phyloP scores from a whole-genome alignment of 148 eudicot species.

The Camellia lanceoleosa region DNA sequence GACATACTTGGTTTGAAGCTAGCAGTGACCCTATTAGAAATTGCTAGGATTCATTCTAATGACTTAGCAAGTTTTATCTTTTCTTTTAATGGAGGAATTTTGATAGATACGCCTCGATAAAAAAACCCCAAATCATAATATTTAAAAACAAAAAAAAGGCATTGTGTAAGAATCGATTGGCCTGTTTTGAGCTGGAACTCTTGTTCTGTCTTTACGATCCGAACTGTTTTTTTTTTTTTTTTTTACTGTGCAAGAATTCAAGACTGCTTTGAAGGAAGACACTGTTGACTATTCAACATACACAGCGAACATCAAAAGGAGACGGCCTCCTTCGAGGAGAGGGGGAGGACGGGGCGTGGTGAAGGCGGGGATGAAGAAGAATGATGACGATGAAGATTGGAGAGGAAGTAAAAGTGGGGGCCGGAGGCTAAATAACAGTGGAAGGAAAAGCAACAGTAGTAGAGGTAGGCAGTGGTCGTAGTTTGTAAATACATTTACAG shows the following conservation, averaged over 20 bases:
- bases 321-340: slow-evolving; percentile 70
- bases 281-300: slow-evolving; percentile 87
- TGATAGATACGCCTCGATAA: too few species aligned
- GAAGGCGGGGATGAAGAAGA: slow-evolving; percentile 42
- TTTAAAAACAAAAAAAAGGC: too few species aligned
- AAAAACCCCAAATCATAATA: too few species aligned
- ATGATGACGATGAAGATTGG: slow-evolving; percentile 49
- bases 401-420: slow-evolving; percentile 20
- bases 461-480: slow-evolving; percentile 56
- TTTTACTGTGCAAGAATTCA: slow-evolving; percentile 55
- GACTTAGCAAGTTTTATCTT: not conserved
- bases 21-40: too few species aligned
- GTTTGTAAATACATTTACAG: slow-evolving; percentile 52
- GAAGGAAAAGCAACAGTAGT: slow-evolving; percentile 43
- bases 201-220: not conserved
- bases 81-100: too few species aligned
- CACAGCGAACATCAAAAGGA: slow-evolving; percentile 80
- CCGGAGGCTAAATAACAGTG: slow-evolving; percentile 37
- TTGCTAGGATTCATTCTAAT: too few species aligned
- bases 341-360: slow-evolving; percentile 44
- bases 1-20: too few species aligned
- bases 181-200: not conserved
- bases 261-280: slow-evolving; percentile 85
- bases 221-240: not conserved
- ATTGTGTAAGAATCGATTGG: not conserved